Evolutionary conservation across 441 rosid species (phyloP).

Genomic region (Cnidoscolus chayamansa): DNA sequence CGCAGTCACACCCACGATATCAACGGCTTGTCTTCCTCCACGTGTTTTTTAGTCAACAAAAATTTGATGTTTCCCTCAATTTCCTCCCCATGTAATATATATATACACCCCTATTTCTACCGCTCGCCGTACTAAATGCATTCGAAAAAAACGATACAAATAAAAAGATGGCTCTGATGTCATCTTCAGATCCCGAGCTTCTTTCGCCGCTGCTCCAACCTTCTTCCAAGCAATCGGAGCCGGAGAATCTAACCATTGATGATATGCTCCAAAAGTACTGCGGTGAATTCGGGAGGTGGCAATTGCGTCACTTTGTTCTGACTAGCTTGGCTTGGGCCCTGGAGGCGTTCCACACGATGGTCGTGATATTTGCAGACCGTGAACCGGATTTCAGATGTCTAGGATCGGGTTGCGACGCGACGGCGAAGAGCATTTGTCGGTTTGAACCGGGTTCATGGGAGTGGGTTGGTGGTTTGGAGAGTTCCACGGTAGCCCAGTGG

Average conservation of each 20-base stretch:
- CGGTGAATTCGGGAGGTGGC: conserved; percentile 92
- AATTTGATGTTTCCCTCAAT: too few species aligned
- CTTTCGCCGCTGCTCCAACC: conserved; percentile 29
- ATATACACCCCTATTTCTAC: background rate
- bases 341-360: conserved; percentile 92
- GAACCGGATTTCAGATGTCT: conserved; percentile 56
- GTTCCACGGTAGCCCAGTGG: conserved; percentile 88
- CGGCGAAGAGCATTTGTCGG: conserved; percentile 40
- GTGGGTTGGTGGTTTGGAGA: conserved; percentile 54
- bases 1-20: too few species aligned
- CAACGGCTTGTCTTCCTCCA: too few species aligned
- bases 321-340: conserved; percentile 84
- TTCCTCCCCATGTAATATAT: too few species aligned
- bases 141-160: too few species aligned
- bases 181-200: conserved; percentile 25
- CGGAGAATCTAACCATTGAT: conserved; percentile 53
- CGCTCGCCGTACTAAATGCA: too few species aligned
- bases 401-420: conserved; percentile 39
- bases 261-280: conserved; percentile 70
- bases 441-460: conserved; percentile 65
- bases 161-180: conserved; percentile 13
- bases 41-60: too few species aligned
- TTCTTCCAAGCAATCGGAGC: conserved; percentile 15
- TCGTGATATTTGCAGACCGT: conserved; percentile 82
- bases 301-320: conserved; percentile 68